phyloP scores from a whole-genome alignment of 78 protist genomes.

The Ministeria vibrans region DNA sequence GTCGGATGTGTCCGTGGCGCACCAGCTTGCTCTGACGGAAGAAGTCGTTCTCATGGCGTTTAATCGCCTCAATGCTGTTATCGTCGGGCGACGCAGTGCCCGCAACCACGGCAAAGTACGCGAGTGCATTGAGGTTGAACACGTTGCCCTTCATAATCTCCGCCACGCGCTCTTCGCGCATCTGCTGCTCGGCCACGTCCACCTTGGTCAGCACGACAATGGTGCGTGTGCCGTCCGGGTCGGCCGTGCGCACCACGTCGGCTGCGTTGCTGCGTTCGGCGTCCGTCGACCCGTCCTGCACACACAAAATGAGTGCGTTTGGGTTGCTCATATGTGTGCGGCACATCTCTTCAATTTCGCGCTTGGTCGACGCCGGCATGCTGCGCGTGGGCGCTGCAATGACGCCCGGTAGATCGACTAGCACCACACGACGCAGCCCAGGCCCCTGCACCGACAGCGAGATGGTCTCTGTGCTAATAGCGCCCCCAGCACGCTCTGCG shows the following conservation, averaged over 20 bases:
- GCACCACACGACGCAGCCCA: constrained; percentile 28
- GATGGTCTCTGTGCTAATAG: background rate
- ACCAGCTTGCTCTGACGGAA: constrained; percentile 6
- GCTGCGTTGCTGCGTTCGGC: constrained; percentile 36
- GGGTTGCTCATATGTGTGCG: constrained; percentile 22
- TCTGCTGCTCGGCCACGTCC: constrained; percentile 29
- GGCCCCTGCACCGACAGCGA: constrained; percentile 18
- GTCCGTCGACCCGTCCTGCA: constrained; percentile 38
- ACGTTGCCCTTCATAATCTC: constrained; percentile 14
- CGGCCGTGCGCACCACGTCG: constrained; percentile 25
- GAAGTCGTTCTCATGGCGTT: constrained; percentile 18
- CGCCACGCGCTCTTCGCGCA: background rate
- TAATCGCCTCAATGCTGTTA: constrained; percentile 30
- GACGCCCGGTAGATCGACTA: constrained; percentile 38
- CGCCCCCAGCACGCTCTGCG: background rate
- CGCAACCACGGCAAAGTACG: constrained; percentile 38
- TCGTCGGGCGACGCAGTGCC: constrained; percentile 11
- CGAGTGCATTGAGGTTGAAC: constrained; percentile 31
- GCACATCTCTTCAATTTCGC: constrained; percentile 14
- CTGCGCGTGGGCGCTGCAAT: constrained; percentile 21
- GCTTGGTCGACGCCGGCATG: constrained; percentile 26
- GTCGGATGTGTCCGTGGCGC: too few species aligned
- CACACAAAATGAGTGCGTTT: constrained; percentile 31
- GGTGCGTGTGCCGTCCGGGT: constrained; percentile 31
- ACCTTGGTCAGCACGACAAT: constrained; percentile 29